Evolutionary conservation across 192 early-diverging fungal genomes (phyloP).

Genomic region (Linnemannia hyalina): DNA sequence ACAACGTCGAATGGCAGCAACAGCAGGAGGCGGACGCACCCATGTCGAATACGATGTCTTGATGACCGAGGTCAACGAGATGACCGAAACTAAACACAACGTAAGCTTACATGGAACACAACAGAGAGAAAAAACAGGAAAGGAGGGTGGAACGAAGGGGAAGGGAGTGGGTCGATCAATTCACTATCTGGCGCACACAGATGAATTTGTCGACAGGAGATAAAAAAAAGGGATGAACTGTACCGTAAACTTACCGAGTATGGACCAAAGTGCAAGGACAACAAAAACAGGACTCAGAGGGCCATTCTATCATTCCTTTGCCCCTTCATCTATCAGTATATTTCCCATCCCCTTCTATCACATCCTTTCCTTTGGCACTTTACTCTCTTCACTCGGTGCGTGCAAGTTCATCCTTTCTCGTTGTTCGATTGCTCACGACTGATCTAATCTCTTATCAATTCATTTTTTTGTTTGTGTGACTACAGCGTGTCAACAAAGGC

Average conservation of each 20-base stretch:
- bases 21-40: not conserved
- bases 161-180: not conserved
- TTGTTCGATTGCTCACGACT: not conserved
- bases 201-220: not conserved
- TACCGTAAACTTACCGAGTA: not conserved
- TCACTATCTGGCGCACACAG: not conserved
- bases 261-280: not conserved
- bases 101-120: conserved; percentile 1
- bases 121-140: not conserved
- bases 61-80: conserved; percentile 32
- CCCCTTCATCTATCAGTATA: not conserved
- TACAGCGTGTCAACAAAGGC: not conserved
- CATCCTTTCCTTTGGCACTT: not conserved
- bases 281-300: not conserved
- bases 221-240: not conserved
- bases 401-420: not conserved
- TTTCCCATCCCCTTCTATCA: not conserved
- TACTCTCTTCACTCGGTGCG: not conserved
- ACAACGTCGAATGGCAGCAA: conserved; percentile 20
- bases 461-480: not conserved
- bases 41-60: conserved; percentile 45
- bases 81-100: conserved; percentile 23
- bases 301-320: not conserved
- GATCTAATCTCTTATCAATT: not conserved
- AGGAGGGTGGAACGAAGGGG: not conserved